Evolutionary conservation across 495 filamentous ascomycete genomes (phyloP), one percentile per base, ranked within the genome.

Genomic region (Cenococcum geophilum): DNA sequence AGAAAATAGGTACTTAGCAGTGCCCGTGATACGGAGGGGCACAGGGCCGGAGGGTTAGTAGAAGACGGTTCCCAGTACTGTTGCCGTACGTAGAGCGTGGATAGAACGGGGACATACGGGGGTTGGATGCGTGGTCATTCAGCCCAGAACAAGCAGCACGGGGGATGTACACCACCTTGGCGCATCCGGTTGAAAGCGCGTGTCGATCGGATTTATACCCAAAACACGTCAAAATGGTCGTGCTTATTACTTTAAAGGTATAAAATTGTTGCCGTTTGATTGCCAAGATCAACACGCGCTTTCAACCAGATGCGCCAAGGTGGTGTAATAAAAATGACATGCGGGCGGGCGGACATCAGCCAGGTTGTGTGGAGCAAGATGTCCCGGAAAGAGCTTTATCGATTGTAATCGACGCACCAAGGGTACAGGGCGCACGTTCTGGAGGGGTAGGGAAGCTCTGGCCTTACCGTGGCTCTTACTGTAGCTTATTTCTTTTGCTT

Each of bases 361-460:
- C 14, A 18, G 4, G 23, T 14, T 22, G 49, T 25, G 49, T 23
- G 49, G 49, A 52, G 49, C 20, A 52, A 10, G 49, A 27, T 23
- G 25, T 18, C 14, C 20, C 14, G 5, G 49, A 9, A 10, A 23
- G 21, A 47, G 22, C 59, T 23, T 67, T 67, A 66, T 66, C 64
- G 64, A 66, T n/a, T n/a, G n/a, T 55, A 62, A 62, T 60, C 48
- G 34, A 34, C 25, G 49, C 18, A 16, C 21, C 0, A 1, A 23
- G 49, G 25, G 21, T n/a, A n/a, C n/a, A n/a, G n/a, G n/a, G n/a
- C n/a, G n/a, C 27, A 32, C 27, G 27, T 6, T 32, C 27, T 32
- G 27, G 64, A 67, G 64, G 64, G 64, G 64, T 60, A 66, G 64
- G 61, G 64, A 57, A 68, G 65, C 65, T 68, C 65, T 68, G 61